Evolutionary conservation across 768 basidiomycete species (phyloP), one percentile per base, ranked within the genome.

Genomic region (Auricularia sp.): DNA sequence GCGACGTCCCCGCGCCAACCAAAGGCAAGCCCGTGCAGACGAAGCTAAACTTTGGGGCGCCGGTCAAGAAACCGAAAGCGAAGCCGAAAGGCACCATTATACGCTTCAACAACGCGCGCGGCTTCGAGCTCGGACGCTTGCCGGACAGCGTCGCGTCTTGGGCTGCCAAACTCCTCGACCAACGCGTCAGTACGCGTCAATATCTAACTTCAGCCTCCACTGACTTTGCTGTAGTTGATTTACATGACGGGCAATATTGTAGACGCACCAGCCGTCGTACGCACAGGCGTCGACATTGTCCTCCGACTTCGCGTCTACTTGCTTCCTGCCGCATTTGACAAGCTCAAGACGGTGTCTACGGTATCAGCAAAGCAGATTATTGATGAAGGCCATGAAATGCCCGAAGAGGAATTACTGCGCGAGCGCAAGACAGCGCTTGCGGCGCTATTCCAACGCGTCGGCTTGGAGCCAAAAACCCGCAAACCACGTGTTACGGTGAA

Each of bases 361-460:
- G 63, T 73, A 33, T 67, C 72, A 44, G 33, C 64, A 72, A 81
- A 61, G 73, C 75, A 66, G 66, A 79, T 86, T 70, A 88, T 91
- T 72, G 83, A 85, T 67, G 90, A 92, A 72, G 89, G 90, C 2
- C 79, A 85, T 62, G 94, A 96, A 72, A 94, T 92, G 0, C 78
- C 79, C 3, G 85, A 86, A 66, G 94, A 97, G 75, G 86, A 85
- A 68, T 76, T 77, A n/a, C 80, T 97, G 62, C 81, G 92, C 51
- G 88, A 89, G 73, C 81, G 94, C 44, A 97, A 96, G 73, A 76
- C 79, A 45, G 84, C 93, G 0, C 78, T 96, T 42, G 75, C 88
- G 2, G 77, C 81, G 63, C 75, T 98, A 36, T 95, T 98, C 70
- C 82, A 90, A 63, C 79, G 81, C 36, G 77, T 94, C 62, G 84